These are phyloP conservation scores for Phialocephala sp. DNA, from an alignment of 2,329 filamentous ascomycete species.

Conservation along the genomic window DNA sequence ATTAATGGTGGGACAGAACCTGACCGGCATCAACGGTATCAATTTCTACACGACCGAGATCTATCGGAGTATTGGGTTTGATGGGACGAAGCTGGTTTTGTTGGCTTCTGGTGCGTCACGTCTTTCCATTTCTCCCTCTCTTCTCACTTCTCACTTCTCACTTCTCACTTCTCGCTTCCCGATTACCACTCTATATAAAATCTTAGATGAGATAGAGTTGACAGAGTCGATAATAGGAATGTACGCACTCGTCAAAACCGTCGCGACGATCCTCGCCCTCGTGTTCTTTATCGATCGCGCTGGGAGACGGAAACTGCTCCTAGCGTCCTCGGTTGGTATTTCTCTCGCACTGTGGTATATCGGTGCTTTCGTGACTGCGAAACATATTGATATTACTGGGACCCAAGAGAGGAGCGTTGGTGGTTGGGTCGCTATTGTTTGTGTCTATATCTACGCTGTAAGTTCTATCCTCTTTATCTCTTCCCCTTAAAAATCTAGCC, in stretches of 20 bases:
- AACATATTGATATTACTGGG: slow-evolving; percentile 25
- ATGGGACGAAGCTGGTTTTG: slow-evolving; percentile 32
- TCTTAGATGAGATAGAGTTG: too few relatives aligned
- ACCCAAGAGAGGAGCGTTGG: slow-evolving; percentile 22
- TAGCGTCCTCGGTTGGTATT: slow-evolving; percentile 28
- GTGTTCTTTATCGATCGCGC: slow-evolving; percentile 65
- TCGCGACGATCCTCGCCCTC: slow-evolving; percentile 49
- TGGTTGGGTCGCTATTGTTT: slow-evolving; percentile 35
- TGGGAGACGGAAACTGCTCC: slow-evolving; percentile 56
- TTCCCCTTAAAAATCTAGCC: neutral
- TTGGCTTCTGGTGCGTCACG: slow-evolving; percentile 34
- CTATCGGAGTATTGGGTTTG: slow-evolving; percentile 35
- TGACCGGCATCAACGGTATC: slow-evolving; percentile 37
- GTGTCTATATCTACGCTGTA: slow-evolving; percentile 37
- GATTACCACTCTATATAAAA: too few relatives aligned
- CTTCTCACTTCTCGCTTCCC: neutral
- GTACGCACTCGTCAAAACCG: slow-evolving; percentile 34
- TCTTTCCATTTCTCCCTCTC: neutral
- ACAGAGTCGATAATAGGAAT: slow-evolving; percentile 24
- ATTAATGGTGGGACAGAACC: slow-evolving; percentile 38
- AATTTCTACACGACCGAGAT: slow-evolving; percentile 39
- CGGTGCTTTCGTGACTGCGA: slow-evolving; percentile 35
- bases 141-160: neutral
- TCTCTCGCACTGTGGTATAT: slow-evolving; percentile 36
- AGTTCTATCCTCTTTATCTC: slow-evolving; percentile 3